These are phyloP conservation scores for Suhomyces pyralidae DNA, from an alignment of 805 yeast species.

Conservation along the genomic window DNA sequence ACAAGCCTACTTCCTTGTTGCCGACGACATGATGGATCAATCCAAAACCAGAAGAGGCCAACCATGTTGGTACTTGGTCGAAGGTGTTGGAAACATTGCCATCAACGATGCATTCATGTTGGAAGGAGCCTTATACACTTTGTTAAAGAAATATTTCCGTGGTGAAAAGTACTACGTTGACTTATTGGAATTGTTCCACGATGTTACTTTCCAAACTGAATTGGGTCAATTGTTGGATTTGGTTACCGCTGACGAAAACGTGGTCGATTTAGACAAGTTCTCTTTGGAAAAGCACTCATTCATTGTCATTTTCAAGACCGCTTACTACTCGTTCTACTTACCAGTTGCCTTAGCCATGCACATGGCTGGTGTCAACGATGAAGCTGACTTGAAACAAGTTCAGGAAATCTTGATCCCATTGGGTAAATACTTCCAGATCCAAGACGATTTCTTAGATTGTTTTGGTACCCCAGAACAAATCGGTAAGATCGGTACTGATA, in stretches of 20 bases:
- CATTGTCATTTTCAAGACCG: conserved; percentile 95
- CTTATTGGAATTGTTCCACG: conserved; percentile 90
- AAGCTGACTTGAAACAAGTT: conserved; percentile 81
- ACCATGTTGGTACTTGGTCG: conserved; percentile 91
- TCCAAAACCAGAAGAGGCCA: conserved; percentile 97
- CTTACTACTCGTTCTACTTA: conserved; percentile 93
- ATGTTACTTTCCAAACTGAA: conserved; percentile 96
- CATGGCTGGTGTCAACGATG: conserved; percentile 75
- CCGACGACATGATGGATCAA: conserved; percentile 98
- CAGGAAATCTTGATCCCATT: conserved; percentile 84
- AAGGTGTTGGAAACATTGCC: conserved; percentile 86
- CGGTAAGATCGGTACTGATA: conserved; percentile 98
- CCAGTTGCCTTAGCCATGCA: conserved; percentile 97
- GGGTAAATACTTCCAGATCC: conserved; percentile 98
- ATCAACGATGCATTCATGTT: conserved; percentile 96
- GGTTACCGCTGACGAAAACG: conserved; percentile 96
- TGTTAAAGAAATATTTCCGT: conserved; percentile 86
- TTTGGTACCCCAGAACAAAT: conserved; percentile 96
- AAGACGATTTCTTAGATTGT: conserved; percentile 95
- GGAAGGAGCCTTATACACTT: conserved; percentile 87
- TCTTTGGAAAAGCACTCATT: conserved; percentile 87
- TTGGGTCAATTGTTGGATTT: conserved; percentile 93
- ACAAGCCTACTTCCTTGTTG: conserved; percentile 95
- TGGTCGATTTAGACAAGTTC: conserved; percentile 83
- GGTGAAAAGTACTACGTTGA: conserved; percentile 82